Evolutionary conservation across 352 stramenopile genomes (phyloP), one percentile per base, ranked within the genome.

Genomic region (Phytophthora syringae): DNA sequence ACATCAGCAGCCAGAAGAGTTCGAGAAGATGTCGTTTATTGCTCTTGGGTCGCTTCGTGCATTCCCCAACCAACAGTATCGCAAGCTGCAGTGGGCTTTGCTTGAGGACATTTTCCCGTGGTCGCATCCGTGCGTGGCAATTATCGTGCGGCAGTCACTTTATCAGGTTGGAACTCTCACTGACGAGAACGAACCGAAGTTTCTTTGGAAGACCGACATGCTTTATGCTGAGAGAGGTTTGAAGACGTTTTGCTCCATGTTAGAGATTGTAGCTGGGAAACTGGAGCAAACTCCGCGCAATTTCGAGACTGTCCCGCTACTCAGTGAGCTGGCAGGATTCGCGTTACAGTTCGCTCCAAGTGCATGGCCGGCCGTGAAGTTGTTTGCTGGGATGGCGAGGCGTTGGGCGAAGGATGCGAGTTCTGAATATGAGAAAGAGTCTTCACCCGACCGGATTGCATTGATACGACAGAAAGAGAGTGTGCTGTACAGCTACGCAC

Each of bases 151-250:
- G 2, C 78, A 89, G 59, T 73, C 74, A 4, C 34, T 89, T 12
- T 88, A 76, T 13, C 78, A 89, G 34, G 50, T 87, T 0, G 80
- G 82, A 5, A 39, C 61, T 25, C 40, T 91, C 1, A 75, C 70
- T 2, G 59, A 83, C 28, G 67, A 74, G 13, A 25, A 28, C 0
- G 20, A 30, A 1, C 74, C 80, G 5, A 18, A 57, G 6, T 20
- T 74, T 0, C 6, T 70, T 0, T 89, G 82, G 80, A 84, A 86
- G 21, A 50, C 39, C 0, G 82, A 89, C 6, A 71, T 92, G 36
- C 27, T 52, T 12, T 12, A 61, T 4, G n/a, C n/a, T 11, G 9
- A 51, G 0, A 44, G 60, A 0, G 52, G 64, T 10, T 11, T 65
- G 0, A 15, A 60, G n/a, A 53, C 80, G 12, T 70, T 74, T 13